phyloP scores from a whole-genome alignment of 2,329 filamentous ascomycete genomes.

The Podosphaera fusca region DNA sequence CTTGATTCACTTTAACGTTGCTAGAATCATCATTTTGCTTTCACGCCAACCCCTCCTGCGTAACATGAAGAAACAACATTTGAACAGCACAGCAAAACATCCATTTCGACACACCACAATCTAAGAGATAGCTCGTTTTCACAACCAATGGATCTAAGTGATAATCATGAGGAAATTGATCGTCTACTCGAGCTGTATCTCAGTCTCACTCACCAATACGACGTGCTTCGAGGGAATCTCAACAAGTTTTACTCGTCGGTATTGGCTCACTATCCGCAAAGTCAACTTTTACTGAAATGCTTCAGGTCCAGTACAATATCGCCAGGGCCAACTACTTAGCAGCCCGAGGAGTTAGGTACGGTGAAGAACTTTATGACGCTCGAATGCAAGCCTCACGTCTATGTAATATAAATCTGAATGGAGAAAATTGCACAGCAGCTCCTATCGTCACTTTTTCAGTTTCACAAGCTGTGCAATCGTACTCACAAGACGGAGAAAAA shows the following conservation, averaged over 20 bases:
- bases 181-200: constrained; percentile 42
- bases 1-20: too few relatives aligned
- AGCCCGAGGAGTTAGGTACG: constrained; percentile 39
- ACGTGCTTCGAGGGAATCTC: constrained; percentile 30
- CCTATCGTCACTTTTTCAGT: constrained; percentile 21
- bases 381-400: constrained; percentile 40
- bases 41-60: too few relatives aligned
- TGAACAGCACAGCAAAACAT: too few relatives aligned
- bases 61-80: too few relatives aligned
- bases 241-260: constrained; percentile 29
- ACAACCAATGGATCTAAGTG: background rate
- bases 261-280: background rate
- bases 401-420: constrained; percentile 17
- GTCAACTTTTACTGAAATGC: background rate
- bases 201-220: constrained; percentile 41
- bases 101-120: too few relatives aligned
- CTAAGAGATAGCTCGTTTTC: background rate
- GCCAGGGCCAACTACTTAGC: constrained; percentile 56
- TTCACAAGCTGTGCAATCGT: constrained; percentile 21
- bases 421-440: constrained; percentile 1
- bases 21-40: too few relatives aligned
- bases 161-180: constrained; percentile 26
- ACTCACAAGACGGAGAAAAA: constrained; percentile 18
- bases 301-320: constrained; percentile 18
- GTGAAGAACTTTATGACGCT: constrained; percentile 47